phyloP scores from a whole-genome alignment of 495 filamentous ascomycete species.

The Lophiotrema nucula region DNA sequence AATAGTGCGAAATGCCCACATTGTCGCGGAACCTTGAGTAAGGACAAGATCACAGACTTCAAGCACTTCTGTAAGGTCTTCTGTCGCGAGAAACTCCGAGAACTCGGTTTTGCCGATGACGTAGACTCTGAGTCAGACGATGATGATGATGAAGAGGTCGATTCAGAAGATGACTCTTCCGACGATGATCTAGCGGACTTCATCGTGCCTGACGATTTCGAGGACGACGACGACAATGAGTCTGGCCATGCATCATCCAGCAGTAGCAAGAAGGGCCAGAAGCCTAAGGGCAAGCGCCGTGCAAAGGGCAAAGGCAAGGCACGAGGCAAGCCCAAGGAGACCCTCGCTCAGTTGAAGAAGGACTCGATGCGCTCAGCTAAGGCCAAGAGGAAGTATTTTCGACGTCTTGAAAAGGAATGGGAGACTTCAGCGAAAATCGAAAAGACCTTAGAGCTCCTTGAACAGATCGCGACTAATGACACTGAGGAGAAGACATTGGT shows the following conservation, averaged over 20 bases:
- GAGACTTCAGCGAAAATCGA: constrained; percentile 75
- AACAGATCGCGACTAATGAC: constrained; percentile 48
- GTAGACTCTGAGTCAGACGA: constrained; percentile 35
- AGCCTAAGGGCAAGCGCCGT: constrained; percentile 26
- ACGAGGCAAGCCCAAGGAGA: constrained; percentile 42
- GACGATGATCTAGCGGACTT: constrained; percentile 40
- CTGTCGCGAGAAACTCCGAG: constrained; percentile 48
- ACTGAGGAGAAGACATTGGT: constrained; percentile 77
- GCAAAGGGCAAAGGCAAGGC: constrained; percentile 39
- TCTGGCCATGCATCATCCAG: constrained; percentile 28
- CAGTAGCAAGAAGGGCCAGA: constrained; percentile 38
- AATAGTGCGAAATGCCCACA: constrained; percentile 68
- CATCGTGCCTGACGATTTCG: constrained; percentile 47
- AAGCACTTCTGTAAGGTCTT: constrained; percentile 73
- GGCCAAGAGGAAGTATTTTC: constrained; percentile 66
- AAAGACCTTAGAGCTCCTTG: constrained; percentile 69
- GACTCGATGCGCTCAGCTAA: constrained; percentile 59
- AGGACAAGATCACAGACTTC: constrained; percentile 70
- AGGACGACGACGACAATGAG: constrained; percentile 44
- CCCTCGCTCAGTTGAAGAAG: constrained; percentile 65
- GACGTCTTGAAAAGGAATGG: constrained; percentile 63
- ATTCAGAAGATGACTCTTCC: constrained; percentile 33
- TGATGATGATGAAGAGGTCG: constrained; percentile 35
- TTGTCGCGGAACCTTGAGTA: constrained; percentile 65
- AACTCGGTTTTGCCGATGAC: constrained; percentile 35